A percentile compares a stretch with the other conserved stretches of the same genome.
These are phyloP conservation scores for Elaphomyces granulatus DNA, from an alignment of 495 filamentous ascomycete species.

Conservation along the genomic window DNA sequence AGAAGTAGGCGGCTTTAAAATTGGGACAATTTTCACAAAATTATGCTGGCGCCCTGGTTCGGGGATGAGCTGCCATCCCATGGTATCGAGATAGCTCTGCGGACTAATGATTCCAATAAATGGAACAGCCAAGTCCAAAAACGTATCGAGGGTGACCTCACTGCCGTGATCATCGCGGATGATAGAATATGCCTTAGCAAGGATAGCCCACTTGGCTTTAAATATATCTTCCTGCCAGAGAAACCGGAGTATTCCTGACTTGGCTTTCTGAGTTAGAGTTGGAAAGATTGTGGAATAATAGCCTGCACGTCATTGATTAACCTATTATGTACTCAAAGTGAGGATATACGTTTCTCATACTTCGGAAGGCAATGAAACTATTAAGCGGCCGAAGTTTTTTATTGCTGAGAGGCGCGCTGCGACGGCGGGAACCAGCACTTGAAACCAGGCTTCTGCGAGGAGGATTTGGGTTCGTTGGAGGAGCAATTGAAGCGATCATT, in stretches of 20 bases:
- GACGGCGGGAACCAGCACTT: conserved; percentile 2
- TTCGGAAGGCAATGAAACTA: conserved; percentile 33
- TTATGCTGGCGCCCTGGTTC: conserved; percentile 4
- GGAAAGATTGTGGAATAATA: conserved; percentile 28
- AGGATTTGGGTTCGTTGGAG: not conserved
- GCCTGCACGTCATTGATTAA: too few relatives aligned
- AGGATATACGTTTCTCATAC: conserved; percentile 22
- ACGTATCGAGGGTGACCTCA: conserved; percentile 23
- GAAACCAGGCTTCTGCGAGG: conserved; percentile 1
- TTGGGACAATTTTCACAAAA: conserved; percentile 2
- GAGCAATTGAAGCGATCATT: not conserved
- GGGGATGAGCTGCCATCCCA: conserved; percentile 23
- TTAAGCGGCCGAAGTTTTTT: conserved; percentile 25
- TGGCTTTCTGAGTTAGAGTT: conserved; percentile 25
- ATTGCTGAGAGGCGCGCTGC: conserved; percentile 1
- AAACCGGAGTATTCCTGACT: conserved; percentile 25
- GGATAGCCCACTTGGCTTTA: conserved; percentile 33
- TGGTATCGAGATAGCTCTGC: conserved; percentile 22
- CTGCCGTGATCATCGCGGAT: conserved; percentile 32
- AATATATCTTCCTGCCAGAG: conserved; percentile 32
- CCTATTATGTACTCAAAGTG: not conserved
- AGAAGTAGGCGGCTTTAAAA: conserved; percentile 5
- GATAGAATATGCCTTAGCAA: conserved; percentile 35
- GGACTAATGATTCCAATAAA: conserved; percentile 26
- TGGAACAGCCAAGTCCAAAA: conserved; percentile 21